These are phyloP conservation scores for Geotrichum histeridarum DNA, from an alignment of 1,139 yeast species.

Conservation along the genomic window DNA sequence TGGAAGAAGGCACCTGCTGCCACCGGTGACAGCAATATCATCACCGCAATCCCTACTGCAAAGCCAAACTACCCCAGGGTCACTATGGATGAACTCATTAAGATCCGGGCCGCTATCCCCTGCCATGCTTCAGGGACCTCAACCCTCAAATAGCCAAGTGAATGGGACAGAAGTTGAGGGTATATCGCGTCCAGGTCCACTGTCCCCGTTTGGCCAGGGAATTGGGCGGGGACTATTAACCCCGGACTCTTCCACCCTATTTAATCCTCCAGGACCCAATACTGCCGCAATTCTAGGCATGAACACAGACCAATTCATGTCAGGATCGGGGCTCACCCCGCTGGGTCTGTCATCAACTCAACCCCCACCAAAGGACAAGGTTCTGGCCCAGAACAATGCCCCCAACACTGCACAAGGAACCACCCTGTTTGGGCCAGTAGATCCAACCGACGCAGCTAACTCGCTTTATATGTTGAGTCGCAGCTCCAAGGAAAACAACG, in stretches of 20 bases:
- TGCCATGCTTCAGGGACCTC: conserved; percentile 35
- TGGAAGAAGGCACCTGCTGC: conserved; percentile 32
- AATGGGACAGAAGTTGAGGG: background rate
- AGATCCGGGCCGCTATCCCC: conserved; percentile 36
- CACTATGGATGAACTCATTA: conserved; percentile 30
- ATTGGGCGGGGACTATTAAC: conserved; percentile 20
- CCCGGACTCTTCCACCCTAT: conserved; percentile 36
- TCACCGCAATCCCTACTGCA: conserved; percentile 34
- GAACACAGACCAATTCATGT: conserved; percentile 18
- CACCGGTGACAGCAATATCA: conserved; percentile 36
- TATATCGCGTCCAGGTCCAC: conserved; percentile 29
- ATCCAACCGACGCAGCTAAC: conserved; percentile 18
- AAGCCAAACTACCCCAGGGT: conserved; percentile 21
- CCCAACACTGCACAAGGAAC: background rate
- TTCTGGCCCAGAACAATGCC: background rate
- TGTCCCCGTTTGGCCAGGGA: conserved; percentile 28
- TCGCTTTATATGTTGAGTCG: conserved; percentile 19
- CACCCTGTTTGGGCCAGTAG: background rate
- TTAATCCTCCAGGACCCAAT: conserved; percentile 39
- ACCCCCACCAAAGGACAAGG: background rate
- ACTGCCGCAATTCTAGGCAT: conserved; percentile 38
- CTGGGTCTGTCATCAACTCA: conserved; percentile 14
- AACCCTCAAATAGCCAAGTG: conserved; percentile 12
- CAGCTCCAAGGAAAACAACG: conserved; percentile 4
- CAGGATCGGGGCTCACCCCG: conserved; percentile 16